phyloP scores from a whole-genome alignment of 2,329 filamentous ascomycete species.

The Calonectria naviculata region DNA sequence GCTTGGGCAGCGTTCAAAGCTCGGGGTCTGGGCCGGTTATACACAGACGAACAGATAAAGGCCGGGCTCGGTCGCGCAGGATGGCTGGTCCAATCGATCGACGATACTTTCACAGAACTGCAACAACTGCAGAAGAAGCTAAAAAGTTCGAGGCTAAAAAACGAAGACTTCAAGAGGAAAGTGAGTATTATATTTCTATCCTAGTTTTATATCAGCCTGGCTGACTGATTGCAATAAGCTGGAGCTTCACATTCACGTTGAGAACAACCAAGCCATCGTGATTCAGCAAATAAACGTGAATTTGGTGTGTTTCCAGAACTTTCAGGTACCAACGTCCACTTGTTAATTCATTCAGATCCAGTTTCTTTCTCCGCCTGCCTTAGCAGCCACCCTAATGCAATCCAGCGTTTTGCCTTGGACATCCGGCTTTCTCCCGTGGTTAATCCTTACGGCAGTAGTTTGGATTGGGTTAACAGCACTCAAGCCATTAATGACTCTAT shows the following conservation, averaged over 20 bases:
- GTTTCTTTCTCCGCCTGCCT: not conserved
- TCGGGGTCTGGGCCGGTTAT: not conserved
- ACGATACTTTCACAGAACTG: not conserved
- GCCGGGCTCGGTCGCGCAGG: not conserved
- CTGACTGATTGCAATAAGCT: not conserved
- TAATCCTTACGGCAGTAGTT: not conserved
- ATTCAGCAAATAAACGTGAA: conserved; percentile 1
- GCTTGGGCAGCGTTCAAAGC: not conserved
- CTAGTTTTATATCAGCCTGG: not conserved
- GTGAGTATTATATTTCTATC: not conserved
- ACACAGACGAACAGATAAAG: not conserved
- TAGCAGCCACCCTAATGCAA: conserved; percentile 8
- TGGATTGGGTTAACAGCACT: not conserved
- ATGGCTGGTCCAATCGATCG: not conserved
- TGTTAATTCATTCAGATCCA: not conserved
- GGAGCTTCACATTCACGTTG: not conserved
- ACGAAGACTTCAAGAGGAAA: not conserved
- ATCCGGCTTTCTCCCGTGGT: conserved; percentile 3
- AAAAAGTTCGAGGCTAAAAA: not conserved
- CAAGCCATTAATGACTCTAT: not conserved
- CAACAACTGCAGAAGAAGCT: not conserved
- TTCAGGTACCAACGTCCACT: not conserved
- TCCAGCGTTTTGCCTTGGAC: not conserved
- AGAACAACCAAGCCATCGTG: not conserved
- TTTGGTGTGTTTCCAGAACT: not conserved